Evolutionary conservation across 306 rosid species (phyloP), one percentile per base, ranked within the genome.

Genomic region (Acacia acuminata): DNA sequence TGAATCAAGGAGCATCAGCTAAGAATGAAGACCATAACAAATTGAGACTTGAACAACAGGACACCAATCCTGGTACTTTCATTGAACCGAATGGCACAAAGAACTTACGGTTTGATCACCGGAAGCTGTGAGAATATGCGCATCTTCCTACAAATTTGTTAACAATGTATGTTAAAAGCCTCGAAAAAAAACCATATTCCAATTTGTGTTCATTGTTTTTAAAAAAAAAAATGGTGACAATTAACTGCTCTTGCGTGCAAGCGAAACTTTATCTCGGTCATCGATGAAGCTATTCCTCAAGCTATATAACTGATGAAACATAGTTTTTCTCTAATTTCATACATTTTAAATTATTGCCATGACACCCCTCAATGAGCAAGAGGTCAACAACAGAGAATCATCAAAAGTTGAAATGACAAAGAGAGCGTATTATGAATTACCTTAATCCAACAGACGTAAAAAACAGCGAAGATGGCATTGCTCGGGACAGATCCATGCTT

Each of bases 31-130:
- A 53, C 38, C 38, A 53, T 25, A 24, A 22, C 24, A 25, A 63
- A 27, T 17, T 69, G 65, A 73, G 15, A 24, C n/a, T 5, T n/a
- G 13, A 47, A 48, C 77, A 65, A 44, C 64, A 77, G 60, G 13
- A 32, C 24, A 77, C 19, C 25, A 15, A 16, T 51, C 7, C 64
- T 27, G 9, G 9, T 25, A 78, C 9, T 27, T n/a, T 58, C 17
- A 15, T 76, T 51, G 71, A 73, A 64, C 12, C 24, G 27, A 47
- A 27, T 20, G n/a, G 25, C 48, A 30, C 6, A 36, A 47, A 32
- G n/a, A 30, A 86, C 97, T 90, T 85, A 94, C 99, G 2, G 97
- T 94, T 88, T 94, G 97, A 87, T 96, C 99, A 42, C 98, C 97
- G 34, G 99, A 94, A 79, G 97, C 99, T 12, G 99, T 91, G 76